These are phyloP conservation scores for Gossypium raimondii DNA, from an alignment of 345 rosid genomes.

Conservation along the genomic window DNA sequence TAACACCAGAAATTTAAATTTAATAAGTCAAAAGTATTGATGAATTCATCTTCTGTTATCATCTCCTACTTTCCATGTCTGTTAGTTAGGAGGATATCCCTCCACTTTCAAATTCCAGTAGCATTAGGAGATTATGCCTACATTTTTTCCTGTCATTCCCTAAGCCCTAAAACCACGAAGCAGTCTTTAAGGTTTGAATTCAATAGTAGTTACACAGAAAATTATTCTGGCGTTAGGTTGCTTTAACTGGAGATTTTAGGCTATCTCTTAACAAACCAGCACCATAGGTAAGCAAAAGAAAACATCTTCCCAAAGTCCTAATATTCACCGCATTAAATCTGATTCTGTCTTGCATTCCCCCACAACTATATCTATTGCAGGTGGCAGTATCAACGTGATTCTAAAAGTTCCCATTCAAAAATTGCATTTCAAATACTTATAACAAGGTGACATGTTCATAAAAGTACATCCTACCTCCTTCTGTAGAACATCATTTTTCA, in stretches of 20 bases:
- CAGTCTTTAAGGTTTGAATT: neutral
- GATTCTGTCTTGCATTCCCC: neutral
- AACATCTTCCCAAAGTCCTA: neutral
- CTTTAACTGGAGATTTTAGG: neutral
- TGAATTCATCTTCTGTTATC: neutral
- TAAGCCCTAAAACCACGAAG: neutral
- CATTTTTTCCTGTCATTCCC: neutral
- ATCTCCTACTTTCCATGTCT: neutral
- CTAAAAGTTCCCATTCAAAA: neutral
- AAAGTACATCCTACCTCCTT: slow-evolving; percentile 46
- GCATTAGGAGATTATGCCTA: neutral
- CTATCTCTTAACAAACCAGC: neutral
- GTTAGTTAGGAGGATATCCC: neutral
- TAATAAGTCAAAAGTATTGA: neutral
- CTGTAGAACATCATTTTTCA: slow-evolving; percentile 58
- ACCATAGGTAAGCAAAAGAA: neutral
- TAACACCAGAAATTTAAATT: neutral
- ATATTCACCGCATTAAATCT: neutral
- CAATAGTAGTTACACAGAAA: neutral
- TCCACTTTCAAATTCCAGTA: neutral
- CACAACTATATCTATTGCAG: neutral
- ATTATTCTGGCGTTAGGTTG: neutral
- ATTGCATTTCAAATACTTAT: neutral
- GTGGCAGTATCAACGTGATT: neutral
- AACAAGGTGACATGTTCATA: neutral